Evolutionary conservation across 192 early-diverging fungal genomes (phyloP), one percentile per base, ranked within the genome.

Genomic region (Coemansia sp.): DNA sequence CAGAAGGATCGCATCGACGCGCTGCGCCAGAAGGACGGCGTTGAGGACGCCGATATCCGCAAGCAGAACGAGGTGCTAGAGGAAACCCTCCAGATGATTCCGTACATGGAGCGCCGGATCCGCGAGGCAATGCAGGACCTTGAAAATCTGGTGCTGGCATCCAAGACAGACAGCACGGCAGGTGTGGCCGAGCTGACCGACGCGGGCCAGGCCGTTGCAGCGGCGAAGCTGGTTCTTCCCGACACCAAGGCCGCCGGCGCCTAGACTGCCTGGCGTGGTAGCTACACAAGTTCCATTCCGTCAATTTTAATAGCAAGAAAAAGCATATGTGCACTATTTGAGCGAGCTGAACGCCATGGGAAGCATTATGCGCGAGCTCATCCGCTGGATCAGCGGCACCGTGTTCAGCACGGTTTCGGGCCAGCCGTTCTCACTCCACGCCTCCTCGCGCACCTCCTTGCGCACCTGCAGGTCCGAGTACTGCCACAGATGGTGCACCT

Each of bases 401-500:
- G 92, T 97, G 60, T 94, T 92, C 42, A 85, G 81, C 2, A 94
- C 92, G 1, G 94, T 93, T 44, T 92, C 86, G 17, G 90, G 83
- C 94, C 94, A 97, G 44, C 90, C 94, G 47, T 97, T 87, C 22
- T 91, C 87, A 62, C 91, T 78, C 94, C 94, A 97, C 9, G 92
- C 90, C 47, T 85, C 79, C 70, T 97, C 94, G 48, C 94, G 84
- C 31, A 87, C 87, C 60, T 82, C 83, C 71, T 97, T 97, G 58
- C 94, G 89, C 6, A 82, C 82, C 61, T 93, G 85, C 29, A 97
- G 75, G 57, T 93, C 87, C 26, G 89, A 83, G 64, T 97, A 92
- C 62, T 82, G 83, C 91, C 91, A 92, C 79, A 93, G 84, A 50
- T 97, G 94, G 66, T 94, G 92, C 4, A 97, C 94, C 52, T 83